A percentile compares a stretch with the other conserved stretches of the same genome.
These are phyloP conservation scores for Leishmania arabica DNA, from an alignment of 208 protist genomes.

Conservation along the genomic window DNA sequence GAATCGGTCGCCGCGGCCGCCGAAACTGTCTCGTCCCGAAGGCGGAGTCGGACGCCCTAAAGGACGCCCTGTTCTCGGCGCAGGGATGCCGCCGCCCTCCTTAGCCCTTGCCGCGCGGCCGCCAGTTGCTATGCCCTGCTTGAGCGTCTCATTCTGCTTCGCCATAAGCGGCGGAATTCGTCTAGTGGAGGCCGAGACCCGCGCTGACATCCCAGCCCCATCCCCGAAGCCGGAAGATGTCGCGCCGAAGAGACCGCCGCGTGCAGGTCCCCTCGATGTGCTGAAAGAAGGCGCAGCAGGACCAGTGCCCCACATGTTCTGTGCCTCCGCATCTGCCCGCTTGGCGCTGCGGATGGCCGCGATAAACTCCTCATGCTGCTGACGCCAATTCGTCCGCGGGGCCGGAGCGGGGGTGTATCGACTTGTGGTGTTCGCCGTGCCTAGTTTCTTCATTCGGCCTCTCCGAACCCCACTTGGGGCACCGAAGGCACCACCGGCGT, in stretches of 20 bases:
- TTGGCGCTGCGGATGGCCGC: slow-evolving; percentile 67
- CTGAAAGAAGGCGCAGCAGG: neutral
- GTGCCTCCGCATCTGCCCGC: slow-evolving; percentile 27
- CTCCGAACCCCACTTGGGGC: slow-evolving; percentile 14
- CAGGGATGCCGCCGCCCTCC: slow-evolving; percentile 16
- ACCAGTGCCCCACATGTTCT: slow-evolving; percentile 59
- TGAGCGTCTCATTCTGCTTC: slow-evolving; percentile 52
- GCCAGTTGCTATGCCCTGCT: slow-evolving; percentile 55
- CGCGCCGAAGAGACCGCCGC: slow-evolving; percentile 10
- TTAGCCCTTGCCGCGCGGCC: slow-evolving; percentile 34
- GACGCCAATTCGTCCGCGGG: slow-evolving; percentile 74
- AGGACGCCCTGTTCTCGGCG: slow-evolving; percentile 7
- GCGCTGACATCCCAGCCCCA: neutral
- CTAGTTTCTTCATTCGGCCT: slow-evolving; percentile 20
- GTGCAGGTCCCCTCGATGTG: slow-evolving; percentile 1
- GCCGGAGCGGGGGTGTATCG: slow-evolving; percentile 32
- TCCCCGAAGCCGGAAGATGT: neutral
- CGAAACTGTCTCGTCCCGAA: slow-evolving; percentile 10
- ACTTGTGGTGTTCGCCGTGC: slow-evolving; percentile 23
- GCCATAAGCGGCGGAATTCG: slow-evolving; percentile 62
- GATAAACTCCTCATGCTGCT: slow-evolving; percentile 92
- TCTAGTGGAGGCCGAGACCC: slow-evolving; percentile 12
- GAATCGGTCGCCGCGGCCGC: slow-evolving; percentile 39
- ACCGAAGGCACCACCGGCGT: slow-evolving; percentile 27
- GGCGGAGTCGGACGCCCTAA: slow-evolving; percentile 1